Evolutionary conservation across 441 rosid genomes (phyloP), one percentile per base, ranked within the genome.

Genomic region (Pelargonium citronellum): DNA sequence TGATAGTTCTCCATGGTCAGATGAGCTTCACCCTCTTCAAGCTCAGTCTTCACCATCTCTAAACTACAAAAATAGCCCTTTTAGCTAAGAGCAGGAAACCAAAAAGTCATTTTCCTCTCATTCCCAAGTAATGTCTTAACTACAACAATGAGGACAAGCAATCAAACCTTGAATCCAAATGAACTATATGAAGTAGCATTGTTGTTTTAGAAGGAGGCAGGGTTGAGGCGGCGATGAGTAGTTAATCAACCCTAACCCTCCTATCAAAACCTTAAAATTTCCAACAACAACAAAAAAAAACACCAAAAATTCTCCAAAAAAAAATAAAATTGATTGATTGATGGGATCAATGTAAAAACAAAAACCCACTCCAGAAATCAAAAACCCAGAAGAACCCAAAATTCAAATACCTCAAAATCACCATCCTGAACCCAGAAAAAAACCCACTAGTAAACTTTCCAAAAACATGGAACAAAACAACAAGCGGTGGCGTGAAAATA

Each of bases 1-100:
- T 61, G 37, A 24, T 4, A 61, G 64, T 24, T 15, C 64, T 3
- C 30, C 30, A 20, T 55, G 19, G 12, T 22, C 39, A 61, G 15
- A 61, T 30, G 64, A 61, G 64, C 64, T 16, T 61, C 64, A 24
- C 64, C 64, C 64, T 61, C 64, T 61, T 61, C 64, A 61, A 61
- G 64, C 64, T 22, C 64, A 61, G 13, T 11, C 20, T 61, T 34
- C n/a, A 61, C 64, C 64, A 61, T 61, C 37, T 61, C 39, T 60
- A 60, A 22, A 60, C 64, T 30, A 60, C 30, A 60, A 60, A 60
- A 60, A 4, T 55, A 55, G 37, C 34, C 64, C 24, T 16, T 60
- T 22, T 13, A 60, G 64, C 64, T 60, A 37, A 7, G 64, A 60
- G 7, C 37, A 60, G 37, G 64, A 30, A 60, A 55, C 19, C 8